These are phyloP conservation scores for Helichrysum umbraculigerum DNA, from an alignment of 129 eudicot species.

Conservation along the genomic window DNA sequence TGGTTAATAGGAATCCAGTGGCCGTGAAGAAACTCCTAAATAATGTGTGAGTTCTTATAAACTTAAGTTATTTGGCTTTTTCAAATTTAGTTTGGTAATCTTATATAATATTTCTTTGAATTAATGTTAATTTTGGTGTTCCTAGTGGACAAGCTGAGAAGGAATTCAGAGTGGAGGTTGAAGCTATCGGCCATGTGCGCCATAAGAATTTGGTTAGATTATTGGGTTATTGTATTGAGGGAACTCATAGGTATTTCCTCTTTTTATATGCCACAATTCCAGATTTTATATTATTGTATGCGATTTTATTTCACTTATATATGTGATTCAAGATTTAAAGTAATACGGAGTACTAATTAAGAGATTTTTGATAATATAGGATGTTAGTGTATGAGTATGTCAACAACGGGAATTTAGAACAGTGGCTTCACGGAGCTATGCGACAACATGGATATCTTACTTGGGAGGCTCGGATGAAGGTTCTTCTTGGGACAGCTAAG, in stretches of 20 bases:
- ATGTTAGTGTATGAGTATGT: slow-evolving; percentile 85
- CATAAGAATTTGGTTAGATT: slow-evolving; percentile 86
- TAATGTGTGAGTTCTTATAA: slow-evolving; percentile 60
- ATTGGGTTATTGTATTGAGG: slow-evolving; percentile 85
- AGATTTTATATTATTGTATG: not conserved
- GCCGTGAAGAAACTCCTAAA: slow-evolving; percentile 90
- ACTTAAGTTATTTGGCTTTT: not conserved
- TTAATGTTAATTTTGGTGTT: not conserved
- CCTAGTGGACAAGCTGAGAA: slow-evolving; percentile 89
- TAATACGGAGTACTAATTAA: not conserved
- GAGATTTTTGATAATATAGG: slow-evolving; percentile 40
- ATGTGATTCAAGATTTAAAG: not conserved
- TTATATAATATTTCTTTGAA: slow-evolving; percentile 10
- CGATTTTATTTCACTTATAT: too few species aligned
- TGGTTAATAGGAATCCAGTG: slow-evolving; percentile 68
- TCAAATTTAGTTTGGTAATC: not conserved
- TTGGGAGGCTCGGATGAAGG: slow-evolving; percentile 91
- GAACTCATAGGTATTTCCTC: slow-evolving; percentile 69
- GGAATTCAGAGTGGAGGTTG: slow-evolving; percentile 86
- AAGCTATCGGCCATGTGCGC: slow-evolving; percentile 91
- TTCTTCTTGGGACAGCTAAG: slow-evolving; percentile 86
- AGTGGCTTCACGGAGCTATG: slow-evolving; percentile 94
- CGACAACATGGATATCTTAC: slow-evolving; percentile 84
- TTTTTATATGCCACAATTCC: slow-evolving; percentile 8
- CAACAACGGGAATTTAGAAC: slow-evolving; percentile 80